phyloP scores from a whole-genome alignment of 2,329 filamentous ascomycete genomes.

The Dactylellina leptospora region DNA sequence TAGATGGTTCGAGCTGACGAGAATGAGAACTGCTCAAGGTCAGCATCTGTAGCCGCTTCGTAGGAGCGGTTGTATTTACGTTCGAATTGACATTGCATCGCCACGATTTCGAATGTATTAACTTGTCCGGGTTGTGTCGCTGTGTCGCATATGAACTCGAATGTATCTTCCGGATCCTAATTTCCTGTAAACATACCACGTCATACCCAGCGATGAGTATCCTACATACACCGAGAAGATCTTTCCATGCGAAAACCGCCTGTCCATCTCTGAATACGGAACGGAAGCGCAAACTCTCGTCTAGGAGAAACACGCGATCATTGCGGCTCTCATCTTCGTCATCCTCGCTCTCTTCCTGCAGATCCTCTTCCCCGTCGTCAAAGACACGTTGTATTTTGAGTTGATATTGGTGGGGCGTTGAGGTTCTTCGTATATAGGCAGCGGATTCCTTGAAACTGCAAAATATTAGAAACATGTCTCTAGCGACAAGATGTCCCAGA shows the following conservation, averaged over 20 bases:
- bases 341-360: conserved; percentile 87
- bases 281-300: conserved; percentile 87
- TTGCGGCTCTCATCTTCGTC: conserved; percentile 92
- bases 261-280: conserved; percentile 83
- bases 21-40: conserved; percentile 85
- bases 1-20: conserved; percentile 49
- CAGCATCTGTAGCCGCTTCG: conserved; percentile 79
- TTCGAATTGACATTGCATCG: conserved; percentile 96
- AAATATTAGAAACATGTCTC: neutral
- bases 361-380: conserved; percentile 95
- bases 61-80: conserved; percentile 85
- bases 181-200: neutral
- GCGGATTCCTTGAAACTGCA: conserved; percentile 86
- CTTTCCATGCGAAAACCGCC: conserved; percentile 90
- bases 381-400: conserved; percentile 95
- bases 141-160: conserved; percentile 93
- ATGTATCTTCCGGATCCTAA: conserved; percentile 85
- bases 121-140: conserved; percentile 76
- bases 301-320: conserved; percentile 97
- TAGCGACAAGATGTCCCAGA: neutral
- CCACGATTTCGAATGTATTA: conserved; percentile 80
- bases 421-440: conserved; percentile 88
- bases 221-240: conserved; percentile 74
- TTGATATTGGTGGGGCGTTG: conserved; percentile 96
- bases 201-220: neutral